Evolutionary conservation across 352 stramenopile species (phyloP).

Genomic region (Globisporangium orthogonon): DNA sequence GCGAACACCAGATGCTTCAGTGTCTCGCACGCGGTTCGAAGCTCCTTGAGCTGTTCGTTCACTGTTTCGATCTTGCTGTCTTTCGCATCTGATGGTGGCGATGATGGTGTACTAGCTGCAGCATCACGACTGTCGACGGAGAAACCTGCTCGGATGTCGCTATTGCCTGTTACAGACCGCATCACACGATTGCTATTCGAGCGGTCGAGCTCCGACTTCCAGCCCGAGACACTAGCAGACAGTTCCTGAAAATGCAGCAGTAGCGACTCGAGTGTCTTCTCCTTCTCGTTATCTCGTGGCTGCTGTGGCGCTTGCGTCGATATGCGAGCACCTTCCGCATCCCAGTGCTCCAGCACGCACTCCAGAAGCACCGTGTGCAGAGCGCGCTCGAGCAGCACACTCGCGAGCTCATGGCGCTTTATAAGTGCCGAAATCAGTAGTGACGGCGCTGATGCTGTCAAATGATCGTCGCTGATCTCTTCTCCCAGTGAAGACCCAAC

Average conservation of each 20-base stretch:
- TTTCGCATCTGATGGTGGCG: background rate
- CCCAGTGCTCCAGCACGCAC: background rate
- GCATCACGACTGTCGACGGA: background rate
- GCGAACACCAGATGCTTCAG: constrained; percentile 34
- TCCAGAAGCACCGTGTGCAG: constrained; percentile 18
- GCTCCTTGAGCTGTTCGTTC: constrained; percentile 20
- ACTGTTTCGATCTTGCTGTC: background rate
- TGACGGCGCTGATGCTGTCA: constrained; percentile 29
- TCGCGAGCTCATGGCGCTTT: constrained; percentile 35
- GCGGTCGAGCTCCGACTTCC: constrained; percentile 1
- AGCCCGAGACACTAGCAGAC: background rate
- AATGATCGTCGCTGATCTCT: constrained; percentile 4
- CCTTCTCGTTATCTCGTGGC: background rate
- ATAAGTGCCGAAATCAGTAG: constrained; percentile 44
- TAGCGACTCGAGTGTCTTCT: background rate
- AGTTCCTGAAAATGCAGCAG: background rate
- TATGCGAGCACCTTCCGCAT: background rate
- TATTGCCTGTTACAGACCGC: background rate
- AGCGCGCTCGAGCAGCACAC: constrained; percentile 32
- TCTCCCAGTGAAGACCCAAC: background rate
- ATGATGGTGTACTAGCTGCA: background rate
- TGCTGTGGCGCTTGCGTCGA: background rate
- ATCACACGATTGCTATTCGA: constrained; percentile 1
- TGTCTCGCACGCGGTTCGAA: constrained; percentile 44
- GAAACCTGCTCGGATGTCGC: background rate